phyloP scores from a whole-genome alignment of 2,329 filamentous ascomycete species.

The Fusarium hostae region DNA sequence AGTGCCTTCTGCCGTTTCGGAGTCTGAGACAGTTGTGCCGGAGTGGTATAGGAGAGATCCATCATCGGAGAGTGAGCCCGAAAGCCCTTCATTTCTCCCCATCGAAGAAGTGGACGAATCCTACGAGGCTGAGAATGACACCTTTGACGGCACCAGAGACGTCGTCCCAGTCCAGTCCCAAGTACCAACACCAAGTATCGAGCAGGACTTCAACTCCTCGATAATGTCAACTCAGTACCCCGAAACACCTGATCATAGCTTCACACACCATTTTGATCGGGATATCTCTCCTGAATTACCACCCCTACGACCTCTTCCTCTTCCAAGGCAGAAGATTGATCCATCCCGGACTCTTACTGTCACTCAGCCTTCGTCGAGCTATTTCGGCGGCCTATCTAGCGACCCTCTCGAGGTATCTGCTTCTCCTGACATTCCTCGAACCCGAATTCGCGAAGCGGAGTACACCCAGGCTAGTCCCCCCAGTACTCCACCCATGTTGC shows the following conservation, averaged over 20 bases:
- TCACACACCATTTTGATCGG: slow-evolving; percentile 34
- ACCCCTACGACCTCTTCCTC: slow-evolving; percentile 45
- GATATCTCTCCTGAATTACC: slow-evolving; percentile 52
- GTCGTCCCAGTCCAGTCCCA: slow-evolving; percentile 11
- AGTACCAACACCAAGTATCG: slow-evolving; percentile 30
- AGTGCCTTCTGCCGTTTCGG: slow-evolving; percentile 37
- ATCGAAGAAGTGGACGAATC: slow-evolving; percentile 35
- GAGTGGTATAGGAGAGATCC: slow-evolving; percentile 22
- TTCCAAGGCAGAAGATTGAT: slow-evolving; percentile 46
- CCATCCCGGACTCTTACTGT: slow-evolving; percentile 54
- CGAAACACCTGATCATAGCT: slow-evolving; percentile 37
- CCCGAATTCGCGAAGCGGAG: slow-evolving; percentile 47
- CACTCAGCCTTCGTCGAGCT: slow-evolving; percentile 52
- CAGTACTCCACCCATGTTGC: slow-evolving; percentile 58
- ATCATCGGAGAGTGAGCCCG: slow-evolving; percentile 26
- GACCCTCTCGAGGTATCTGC: slow-evolving; percentile 57
- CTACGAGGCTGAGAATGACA: not conserved
- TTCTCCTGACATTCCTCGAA: slow-evolving; percentile 51
- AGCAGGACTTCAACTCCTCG: slow-evolving; percentile 20
- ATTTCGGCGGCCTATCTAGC: slow-evolving; percentile 55
- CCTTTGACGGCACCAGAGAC: slow-evolving; percentile 36
- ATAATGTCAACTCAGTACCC: slow-evolving; percentile 20
- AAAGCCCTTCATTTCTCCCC: slow-evolving; percentile 31
- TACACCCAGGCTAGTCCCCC: slow-evolving; percentile 58
- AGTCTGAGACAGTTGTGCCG: slow-evolving; percentile 40